Evolutionary conservation across 345 rosid species (phyloP), one percentile per base, ranked within the genome.

Genomic region (Rhodamnia argentea): DNA sequence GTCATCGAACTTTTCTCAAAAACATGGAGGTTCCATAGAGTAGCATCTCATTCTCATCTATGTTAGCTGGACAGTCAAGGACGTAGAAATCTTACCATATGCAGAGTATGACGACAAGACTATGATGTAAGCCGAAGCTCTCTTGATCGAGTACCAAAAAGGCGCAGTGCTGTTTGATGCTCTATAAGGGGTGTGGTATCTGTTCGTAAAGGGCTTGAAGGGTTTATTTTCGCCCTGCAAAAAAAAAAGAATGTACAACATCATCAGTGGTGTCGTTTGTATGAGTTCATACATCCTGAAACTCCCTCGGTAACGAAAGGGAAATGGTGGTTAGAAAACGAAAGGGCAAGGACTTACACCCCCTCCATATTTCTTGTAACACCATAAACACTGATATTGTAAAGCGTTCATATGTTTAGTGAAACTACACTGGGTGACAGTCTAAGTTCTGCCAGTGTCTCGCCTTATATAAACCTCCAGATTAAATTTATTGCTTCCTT

Each of bases 91-190:
- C 74, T 84, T 89, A 91, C 92, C 92, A 42, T 88, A 91, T 51
- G 94, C 92, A 9, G 94, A 92, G 84, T 92, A 92, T 6, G 93
- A 91, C 5, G 91, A 87, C 60, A 92, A 86, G 7, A 92, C 91
- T 29, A 92, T 91, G 47, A 92, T 90, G 52, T 91, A 86, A 18
- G 93, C 88, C 0, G 92, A 89, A 84, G 89, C 92, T 82, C 92
- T 70, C 90, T 88, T 90, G 82, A 92, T 87, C 11, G 93, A 91
- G 88, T 91, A 92, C 94, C 94, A 92, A 64, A 92, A 87, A 0
- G 92, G 92, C 70, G 91, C 85, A 16, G 89, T 87, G n/a, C 92
- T 92, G 75, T 84, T 29, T 1, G 92, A 91, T 51, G 93, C 91
- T 88, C 51, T 89, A 82, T 88, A 87, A 5, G 94, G 92, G 59